Percentiles rank a stretch among this genome's conserved stretches.
These are phyloP conservation scores for Hebeloma cylindrosporum DNA, from an alignment of 768 basidiomycete species.

Conservation along the genomic window DNA sequence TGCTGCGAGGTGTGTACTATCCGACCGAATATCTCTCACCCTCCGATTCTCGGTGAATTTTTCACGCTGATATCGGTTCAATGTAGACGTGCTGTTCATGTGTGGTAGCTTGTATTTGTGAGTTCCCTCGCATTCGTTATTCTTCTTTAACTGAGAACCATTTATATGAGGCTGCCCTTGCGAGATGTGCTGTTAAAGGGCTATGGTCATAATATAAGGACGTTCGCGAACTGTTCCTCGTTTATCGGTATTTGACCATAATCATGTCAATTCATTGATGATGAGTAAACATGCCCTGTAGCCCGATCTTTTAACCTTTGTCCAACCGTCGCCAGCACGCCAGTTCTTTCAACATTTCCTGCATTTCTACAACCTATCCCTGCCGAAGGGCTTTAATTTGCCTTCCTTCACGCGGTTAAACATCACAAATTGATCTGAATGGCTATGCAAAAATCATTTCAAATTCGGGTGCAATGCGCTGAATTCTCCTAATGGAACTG, in stretches of 20 bases:
- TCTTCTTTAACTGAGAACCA: not conserved
- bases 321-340: no score
- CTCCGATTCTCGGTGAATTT: not conserved
- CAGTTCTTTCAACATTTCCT: no score
- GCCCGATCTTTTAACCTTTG: no score
- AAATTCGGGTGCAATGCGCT: not conserved
- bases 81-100: slow-evolving; percentile 16
- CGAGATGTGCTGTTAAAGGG: slow-evolving; percentile 12
- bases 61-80: not conserved
- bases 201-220: no score
- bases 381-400: not conserved
- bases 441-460: slow-evolving; percentile 1
- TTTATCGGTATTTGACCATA: no score
- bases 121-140: not conserved
- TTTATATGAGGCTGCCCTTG: slow-evolving; percentile 12
- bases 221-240: no score
- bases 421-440: not conserved
- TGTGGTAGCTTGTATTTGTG: slow-evolving; percentile 14
- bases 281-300: no score
- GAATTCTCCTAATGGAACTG: not conserved
- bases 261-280: no score
- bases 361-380: no score
- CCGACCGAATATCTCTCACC: not conserved
- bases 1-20: slow-evolving; percentile 13
- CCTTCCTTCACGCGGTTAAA: not conserved